These are phyloP conservation scores for Lactuca sativa DNA, from an alignment of 129 eudicot genomes.

Conservation along the genomic window DNA sequence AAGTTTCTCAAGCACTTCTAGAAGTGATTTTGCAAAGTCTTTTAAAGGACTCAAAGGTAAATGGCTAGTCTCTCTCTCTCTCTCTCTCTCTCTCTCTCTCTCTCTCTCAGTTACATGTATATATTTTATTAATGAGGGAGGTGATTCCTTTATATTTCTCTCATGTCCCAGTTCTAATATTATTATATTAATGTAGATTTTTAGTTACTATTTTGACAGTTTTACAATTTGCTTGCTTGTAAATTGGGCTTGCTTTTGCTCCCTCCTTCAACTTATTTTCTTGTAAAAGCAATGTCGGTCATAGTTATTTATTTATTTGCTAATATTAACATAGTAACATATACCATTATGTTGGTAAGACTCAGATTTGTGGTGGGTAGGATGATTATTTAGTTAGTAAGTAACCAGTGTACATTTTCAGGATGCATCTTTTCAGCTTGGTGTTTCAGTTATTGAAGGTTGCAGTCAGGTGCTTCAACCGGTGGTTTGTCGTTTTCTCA, in stretches of 20 bases:
- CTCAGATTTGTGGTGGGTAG: not conserved
- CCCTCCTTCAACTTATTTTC: not conserved
- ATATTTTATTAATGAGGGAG: not conserved
- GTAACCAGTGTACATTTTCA: conserved; percentile 29
- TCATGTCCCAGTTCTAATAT: not conserved
- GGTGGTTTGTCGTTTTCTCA: conserved; percentile 65
- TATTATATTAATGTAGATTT: not conserved
- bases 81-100: not conserved
- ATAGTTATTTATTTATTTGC: not conserved
- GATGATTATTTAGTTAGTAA: too few relatives aligned
- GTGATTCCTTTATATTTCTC: too few relatives aligned
- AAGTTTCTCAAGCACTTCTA: conserved; percentile 61
- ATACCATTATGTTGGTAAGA: not conserved
- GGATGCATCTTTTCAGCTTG: conserved; percentile 67
- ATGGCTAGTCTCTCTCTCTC: conserved; percentile 3
- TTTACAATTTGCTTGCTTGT: not conserved
- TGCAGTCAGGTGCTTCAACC: conserved; percentile 62
- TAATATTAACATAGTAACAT: not conserved
- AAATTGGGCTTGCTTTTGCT: not conserved
- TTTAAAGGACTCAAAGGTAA: conserved; percentile 66
- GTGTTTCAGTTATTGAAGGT: conserved; percentile 68
- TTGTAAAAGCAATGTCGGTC: not conserved
- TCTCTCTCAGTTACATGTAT: not conserved
- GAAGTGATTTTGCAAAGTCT: conserved; percentile 72
- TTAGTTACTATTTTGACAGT: not conserved